Evolutionary conservation across 495 filamentous ascomycete genomes (phyloP).

Genomic region (Penicillium waksmanii): DNA sequence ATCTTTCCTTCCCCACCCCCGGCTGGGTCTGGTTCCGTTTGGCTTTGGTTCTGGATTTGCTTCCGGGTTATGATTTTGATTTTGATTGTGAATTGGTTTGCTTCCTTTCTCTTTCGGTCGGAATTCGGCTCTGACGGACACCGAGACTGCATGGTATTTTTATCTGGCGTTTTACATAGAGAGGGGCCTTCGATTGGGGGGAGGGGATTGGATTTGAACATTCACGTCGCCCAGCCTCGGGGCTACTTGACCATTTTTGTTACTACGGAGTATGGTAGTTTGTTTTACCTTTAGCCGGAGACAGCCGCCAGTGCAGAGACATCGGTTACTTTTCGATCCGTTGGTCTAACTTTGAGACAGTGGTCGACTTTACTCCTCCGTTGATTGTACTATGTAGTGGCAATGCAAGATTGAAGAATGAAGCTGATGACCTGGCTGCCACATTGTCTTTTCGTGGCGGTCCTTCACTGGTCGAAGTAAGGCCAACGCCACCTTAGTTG

Average conservation of each 20-base stretch:
- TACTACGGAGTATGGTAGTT: too few species aligned
- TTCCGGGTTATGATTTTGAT: neutral
- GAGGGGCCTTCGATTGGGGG: neutral
- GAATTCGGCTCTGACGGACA: neutral
- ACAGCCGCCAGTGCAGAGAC: too few species aligned
- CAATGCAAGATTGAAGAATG: neutral
- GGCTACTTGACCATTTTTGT: too few species aligned
- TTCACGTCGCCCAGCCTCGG: too few species aligned
- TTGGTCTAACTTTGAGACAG: too few species aligned
- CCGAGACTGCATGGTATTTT: neutral
- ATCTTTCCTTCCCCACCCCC: too few species aligned
- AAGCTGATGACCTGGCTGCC: neutral
- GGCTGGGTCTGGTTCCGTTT: too few species aligned
- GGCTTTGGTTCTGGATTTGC: neutral
- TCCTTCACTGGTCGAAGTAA: neutral
- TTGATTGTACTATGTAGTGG: too few species aligned
- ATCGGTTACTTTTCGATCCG: too few species aligned
- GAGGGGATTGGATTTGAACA: neutral
- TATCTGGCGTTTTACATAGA: slow-evolving; percentile 2
- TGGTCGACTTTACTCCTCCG: too few species aligned
- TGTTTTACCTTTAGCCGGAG: too few species aligned
- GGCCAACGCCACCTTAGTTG: neutral
- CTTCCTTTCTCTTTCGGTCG: neutral
- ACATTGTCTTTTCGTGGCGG: neutral
- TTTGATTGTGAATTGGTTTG: neutral